phyloP scores from a whole-genome alignment of 768 basidiomycete species.

The Hortiboletus flavorubellus region DNA sequence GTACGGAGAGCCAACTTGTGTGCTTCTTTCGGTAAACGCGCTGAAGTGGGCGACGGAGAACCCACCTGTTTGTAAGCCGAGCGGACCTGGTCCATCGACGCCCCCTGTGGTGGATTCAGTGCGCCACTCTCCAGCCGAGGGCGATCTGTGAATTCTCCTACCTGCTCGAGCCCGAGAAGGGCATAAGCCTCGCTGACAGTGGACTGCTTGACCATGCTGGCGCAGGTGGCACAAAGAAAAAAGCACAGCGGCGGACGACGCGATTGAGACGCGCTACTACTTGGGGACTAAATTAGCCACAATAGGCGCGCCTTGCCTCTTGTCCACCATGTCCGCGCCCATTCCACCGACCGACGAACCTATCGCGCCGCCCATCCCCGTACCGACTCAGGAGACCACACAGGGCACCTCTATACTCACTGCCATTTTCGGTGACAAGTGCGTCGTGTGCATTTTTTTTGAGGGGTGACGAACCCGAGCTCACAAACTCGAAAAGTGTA shows the following conservation, averaged over 20 bases:
- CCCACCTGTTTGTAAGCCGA: constrained; percentile 65
- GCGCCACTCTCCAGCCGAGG: neutral
- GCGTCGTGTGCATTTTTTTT: constrained; percentile 32
- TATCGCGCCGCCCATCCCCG: neutral
- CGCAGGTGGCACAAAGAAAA: constrained; percentile 12
- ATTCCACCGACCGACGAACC: neutral
- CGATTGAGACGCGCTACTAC: constrained; percentile 25
- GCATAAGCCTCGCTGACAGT: constrained; percentile 37
- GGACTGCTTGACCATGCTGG: constrained; percentile 36
- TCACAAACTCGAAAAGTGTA: constrained; percentile 44
- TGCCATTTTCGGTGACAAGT: constrained; percentile 62
- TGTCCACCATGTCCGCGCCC: constrained; percentile 8
- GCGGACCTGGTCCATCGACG: constrained; percentile 63
- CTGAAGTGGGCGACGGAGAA: neutral
- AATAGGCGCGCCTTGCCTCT: constrained; percentile 1
- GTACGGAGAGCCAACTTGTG: constrained; percentile 57
- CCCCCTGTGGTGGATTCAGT: constrained; percentile 41
- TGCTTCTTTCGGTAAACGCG: neutral
- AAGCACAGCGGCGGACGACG: constrained; percentile 9
- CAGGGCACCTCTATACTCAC: constrained; percentile 33
- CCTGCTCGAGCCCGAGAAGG: constrained; percentile 54
- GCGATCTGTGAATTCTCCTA: constrained; percentile 20
- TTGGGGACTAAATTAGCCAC: constrained; percentile 10
- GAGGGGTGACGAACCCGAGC: neutral
- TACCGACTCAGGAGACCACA: constrained; percentile 7